phyloP scores from a whole-genome alignment of 73 alveolate species.

The Symbiodinium natans region DNA sequence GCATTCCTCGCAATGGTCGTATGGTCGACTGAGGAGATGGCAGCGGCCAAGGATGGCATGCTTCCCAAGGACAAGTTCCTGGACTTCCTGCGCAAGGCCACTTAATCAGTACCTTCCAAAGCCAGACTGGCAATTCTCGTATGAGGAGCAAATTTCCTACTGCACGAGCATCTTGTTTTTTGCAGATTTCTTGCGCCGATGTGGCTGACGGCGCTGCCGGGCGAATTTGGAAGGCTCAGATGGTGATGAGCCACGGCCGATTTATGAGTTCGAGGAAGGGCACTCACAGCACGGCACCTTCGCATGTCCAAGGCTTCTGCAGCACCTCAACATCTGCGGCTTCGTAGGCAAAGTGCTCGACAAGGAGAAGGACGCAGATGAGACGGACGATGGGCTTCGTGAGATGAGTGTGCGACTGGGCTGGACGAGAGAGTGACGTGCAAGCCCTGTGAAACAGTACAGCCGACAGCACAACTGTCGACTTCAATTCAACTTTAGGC shows the following conservation, averaged over 20 bases:
- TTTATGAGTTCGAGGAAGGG: not conserved
- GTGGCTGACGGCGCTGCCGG: constrained; percentile 87
- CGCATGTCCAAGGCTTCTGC: constrained; percentile 30
- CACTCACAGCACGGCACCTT: not conserved
- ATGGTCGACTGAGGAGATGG: constrained; percentile 34
- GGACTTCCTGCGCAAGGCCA: constrained; percentile 82
- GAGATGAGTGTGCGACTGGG: constrained; percentile 30
- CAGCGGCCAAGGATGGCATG: constrained; percentile 53
- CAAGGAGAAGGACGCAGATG: constrained; percentile 25
- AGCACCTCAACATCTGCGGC: constrained; percentile 86
- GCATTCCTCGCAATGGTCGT: no score
- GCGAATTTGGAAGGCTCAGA: constrained; percentile 77
- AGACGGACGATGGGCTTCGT: constrained; percentile 63
- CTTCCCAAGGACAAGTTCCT: constrained; percentile 54
- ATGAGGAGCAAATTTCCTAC: no score
- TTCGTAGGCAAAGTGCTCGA: constrained; percentile 54
- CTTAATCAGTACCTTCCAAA: no score
- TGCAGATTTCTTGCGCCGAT: constrained; percentile 71
- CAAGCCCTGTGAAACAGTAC: no score
- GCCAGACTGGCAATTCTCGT: no score
- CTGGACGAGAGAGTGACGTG: no score
- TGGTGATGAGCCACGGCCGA: constrained; percentile 51
- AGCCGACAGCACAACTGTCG: no score
- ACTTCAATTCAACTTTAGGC: no score
- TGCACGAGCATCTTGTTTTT: no score